Evolutionary conservation across 192 early-diverging fungal species (phyloP).

Genomic region (Pecoramyces ruminantium): DNA sequence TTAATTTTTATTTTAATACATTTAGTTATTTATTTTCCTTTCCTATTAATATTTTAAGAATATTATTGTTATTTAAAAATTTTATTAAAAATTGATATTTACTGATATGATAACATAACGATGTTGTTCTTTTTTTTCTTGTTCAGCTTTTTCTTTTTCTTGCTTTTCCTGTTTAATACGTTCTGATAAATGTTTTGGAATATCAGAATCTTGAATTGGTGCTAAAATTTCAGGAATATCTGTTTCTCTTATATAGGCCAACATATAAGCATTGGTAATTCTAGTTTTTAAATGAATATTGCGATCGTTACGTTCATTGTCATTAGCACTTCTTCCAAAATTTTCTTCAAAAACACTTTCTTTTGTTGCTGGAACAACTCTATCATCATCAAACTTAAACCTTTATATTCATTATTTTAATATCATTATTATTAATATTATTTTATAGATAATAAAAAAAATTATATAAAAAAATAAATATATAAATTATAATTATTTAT

Average conservation of each 20-base stretch:
- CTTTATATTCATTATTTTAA: neutral
- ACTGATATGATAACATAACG: constrained; percentile 45
- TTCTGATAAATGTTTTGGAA: constrained; percentile 63
- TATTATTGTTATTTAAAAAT: no score
- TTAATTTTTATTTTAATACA: neutral
- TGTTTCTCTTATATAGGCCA: constrained; percentile 82
- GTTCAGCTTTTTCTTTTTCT: constrained; percentile 47
- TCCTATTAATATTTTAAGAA: no score
- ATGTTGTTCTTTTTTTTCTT: constrained; percentile 40
- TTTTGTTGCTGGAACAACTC: constrained; percentile 58
- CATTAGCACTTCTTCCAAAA: constrained; percentile 61
- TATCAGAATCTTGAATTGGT: constrained; percentile 43
- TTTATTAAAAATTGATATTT: neutral
- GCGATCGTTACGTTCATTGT: constrained; percentile 7
- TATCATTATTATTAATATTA: neutral
- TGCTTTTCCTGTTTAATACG: constrained; percentile 25
- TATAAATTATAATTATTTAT: no score
- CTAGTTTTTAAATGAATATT: constrained; percentile 44
- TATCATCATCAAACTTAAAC: constrained; percentile 90
- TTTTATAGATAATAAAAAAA: neutral
- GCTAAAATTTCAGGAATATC: constrained; percentile 53
- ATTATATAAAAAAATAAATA: no score
- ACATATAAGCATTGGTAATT: constrained; percentile 97
- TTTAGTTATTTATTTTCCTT: no score
- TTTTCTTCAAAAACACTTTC: constrained; percentile 86